Evolutionary conservation across 305 asterid species (phyloP), one percentile per base, ranked within the genome.

Genomic region (Petunia hybrid): DNA sequence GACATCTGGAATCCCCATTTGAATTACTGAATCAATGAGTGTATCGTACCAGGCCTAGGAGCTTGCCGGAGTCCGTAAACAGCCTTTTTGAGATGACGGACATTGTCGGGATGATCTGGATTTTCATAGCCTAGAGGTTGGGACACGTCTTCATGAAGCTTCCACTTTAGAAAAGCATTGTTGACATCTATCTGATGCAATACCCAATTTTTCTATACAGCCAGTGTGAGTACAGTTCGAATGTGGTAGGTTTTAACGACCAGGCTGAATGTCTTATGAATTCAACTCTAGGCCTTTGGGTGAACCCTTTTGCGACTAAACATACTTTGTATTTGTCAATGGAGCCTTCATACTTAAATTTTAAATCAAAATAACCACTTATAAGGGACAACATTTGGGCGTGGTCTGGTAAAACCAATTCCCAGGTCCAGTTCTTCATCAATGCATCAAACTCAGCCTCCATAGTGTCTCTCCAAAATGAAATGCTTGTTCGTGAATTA

Each of bases 21-120:
- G 53, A 67, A 67, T 67, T 6, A 41, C 40, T 8, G 74, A 14
- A 41, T 6, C 22, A 67, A 6, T 67, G 53, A 67, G 8, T 67
- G 53, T 53, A 40, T 66, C 51, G 4, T 66, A 66, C 36, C 51
- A 8, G 42, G 73, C 51, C 36, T 66, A 3, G 53, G 74, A 67
- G 74, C 53, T 67, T 45, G 10, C 41, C 14, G 38, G 51, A 67
- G 55, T 67, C 60, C 0, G 38, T 67, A 41, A 14, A 41, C 7
- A 6, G 74, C 53, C 53, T 67, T 41, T n/a, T 41, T 41, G 53
- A 67, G 75, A 67, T 41, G 74, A 53, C 4, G n/a, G 53, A 67
- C 0, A 67, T 41, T 40, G 46, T 67, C 12, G 22, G 74, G 53
- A 67, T 41, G 38, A 41, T 41, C 16, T 53, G 3, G 5, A 45